Conservation (phyloP, 257 asterid genomes). For the Lycium barbarum region DNA sequence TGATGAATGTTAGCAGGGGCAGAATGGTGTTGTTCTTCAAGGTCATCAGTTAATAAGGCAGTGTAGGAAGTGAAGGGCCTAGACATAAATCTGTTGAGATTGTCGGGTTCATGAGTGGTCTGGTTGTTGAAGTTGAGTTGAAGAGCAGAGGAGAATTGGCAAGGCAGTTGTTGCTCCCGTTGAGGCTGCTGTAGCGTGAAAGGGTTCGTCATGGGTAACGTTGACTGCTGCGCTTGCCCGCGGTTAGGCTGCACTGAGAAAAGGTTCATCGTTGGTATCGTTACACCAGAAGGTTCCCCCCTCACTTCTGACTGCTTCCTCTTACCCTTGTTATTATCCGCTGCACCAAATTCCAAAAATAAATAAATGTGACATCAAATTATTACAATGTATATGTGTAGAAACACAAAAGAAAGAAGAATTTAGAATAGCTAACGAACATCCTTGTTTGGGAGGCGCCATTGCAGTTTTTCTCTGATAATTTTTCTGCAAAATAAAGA, state of each 20-base stretch:
- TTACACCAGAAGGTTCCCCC: neutral
- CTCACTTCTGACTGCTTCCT: neutral
- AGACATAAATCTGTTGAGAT: neutral
- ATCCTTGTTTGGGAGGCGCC: constrained; percentile 16
- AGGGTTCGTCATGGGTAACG: neutral
- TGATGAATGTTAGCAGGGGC: neutral
- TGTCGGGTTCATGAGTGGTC: neutral
- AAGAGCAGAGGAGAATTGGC: neutral
- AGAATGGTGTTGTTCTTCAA: neutral
- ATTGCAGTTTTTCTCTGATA: neutral
- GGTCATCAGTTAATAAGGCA: constrained; percentile 28
- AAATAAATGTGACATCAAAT: neutral
- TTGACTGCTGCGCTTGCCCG: neutral
- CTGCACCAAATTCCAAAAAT: constrained; percentile 4
- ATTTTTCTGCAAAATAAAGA: neutral
- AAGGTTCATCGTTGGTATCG: too few relatives aligned
- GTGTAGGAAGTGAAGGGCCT: constrained; percentile 30
- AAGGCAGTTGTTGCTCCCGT: neutral
- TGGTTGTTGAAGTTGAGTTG: neutral
- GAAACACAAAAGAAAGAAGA: neutral
- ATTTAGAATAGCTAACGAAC: neutral
- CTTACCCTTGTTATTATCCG: neutral
- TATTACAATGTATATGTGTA: neutral
- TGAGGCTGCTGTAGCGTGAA: neutral
- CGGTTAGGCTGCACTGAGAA: neutral